A percentile compares a stretch with the other conserved stretches of the same genome.
Evolutionary conservation across 1,284 basidiomycete species (phyloP).

Genomic region (Cronartium quercuum): DNA sequence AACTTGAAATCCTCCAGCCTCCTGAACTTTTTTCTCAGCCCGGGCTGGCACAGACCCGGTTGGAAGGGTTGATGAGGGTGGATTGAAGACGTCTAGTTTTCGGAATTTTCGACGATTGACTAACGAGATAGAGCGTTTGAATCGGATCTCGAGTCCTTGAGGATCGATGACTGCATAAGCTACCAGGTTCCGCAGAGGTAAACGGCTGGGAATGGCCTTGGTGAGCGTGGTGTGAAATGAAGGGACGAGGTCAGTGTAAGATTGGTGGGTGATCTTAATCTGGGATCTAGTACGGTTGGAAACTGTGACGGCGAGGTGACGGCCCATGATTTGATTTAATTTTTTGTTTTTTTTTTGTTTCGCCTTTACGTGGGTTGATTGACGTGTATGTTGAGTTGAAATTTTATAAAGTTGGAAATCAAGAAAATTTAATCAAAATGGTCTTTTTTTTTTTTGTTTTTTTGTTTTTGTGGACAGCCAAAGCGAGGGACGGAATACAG

Average conservation of each 20-base stretch:
- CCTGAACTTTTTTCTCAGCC: too few relatives aligned
- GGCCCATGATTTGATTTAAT: not conserved
- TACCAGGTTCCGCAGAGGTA: conserved; percentile 1
- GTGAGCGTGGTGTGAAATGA: conserved; percentile 26
- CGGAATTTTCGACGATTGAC: not conserved
- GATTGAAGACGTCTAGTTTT: too few relatives aligned
- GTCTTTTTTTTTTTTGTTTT: too few relatives aligned
- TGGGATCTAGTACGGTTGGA: conserved; percentile 20
- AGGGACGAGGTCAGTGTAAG: conserved; percentile 13
- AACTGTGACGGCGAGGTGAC: conserved; percentile 22
- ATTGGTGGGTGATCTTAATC: conserved; percentile 8
- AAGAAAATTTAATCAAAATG: too few relatives aligned
- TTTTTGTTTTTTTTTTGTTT: not conserved
- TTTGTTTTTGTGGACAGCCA: too few relatives aligned
- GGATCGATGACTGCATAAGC: conserved; percentile 4
- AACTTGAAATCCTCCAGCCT: conserved; percentile 27
- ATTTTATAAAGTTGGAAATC: too few relatives aligned
- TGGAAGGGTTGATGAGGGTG: too few relatives aligned
- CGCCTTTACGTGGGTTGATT: not conserved
- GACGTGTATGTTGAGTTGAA: not conserved
- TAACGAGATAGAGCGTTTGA: not conserved
- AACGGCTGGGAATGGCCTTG: conserved; percentile 25
- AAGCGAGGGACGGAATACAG: too few relatives aligned
- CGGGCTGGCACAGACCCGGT: too few relatives aligned
- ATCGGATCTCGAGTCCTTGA: not conserved